Evolutionary conservation across 805 yeast genomes (phyloP).

Genomic region (Myxozyma vanderwaltii): DNA sequence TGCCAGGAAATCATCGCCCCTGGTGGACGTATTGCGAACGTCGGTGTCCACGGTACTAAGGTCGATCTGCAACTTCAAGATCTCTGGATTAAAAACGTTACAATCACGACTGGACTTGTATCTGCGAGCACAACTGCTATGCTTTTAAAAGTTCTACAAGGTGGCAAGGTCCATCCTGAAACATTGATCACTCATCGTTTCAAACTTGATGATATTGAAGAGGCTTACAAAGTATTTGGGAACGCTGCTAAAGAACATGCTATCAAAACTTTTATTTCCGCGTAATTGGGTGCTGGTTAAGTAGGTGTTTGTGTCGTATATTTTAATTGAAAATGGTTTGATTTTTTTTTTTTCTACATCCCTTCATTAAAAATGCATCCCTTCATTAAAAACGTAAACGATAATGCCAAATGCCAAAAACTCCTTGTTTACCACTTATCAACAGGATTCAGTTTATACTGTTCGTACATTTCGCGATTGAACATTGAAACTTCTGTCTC

Average conservation of each 20-base stretch:
- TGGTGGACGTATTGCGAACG: constrained; percentile 32
- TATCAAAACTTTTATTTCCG: constrained; percentile 25
- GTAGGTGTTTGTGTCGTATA: neutral
- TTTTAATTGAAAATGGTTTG: no score
- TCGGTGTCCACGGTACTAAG: constrained; percentile 30
- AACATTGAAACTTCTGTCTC: constrained; percentile 92
- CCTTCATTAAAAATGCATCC: no score
- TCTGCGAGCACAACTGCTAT: constrained; percentile 28
- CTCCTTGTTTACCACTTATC: constrained; percentile 70
- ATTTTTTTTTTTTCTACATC: no score
- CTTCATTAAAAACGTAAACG: no score
- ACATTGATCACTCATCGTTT: constrained; percentile 31
- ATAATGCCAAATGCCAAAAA: neutral
- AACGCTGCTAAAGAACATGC: constrained; percentile 31
- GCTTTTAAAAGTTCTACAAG: constrained; percentile 20
- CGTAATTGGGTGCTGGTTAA: neutral
- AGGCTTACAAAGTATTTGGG: constrained; percentile 31
- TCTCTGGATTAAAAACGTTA: constrained; percentile 25
- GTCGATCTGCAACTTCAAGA: constrained; percentile 24
- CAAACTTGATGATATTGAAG: constrained; percentile 26
- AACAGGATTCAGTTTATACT: constrained; percentile 77
- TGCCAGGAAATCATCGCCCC: constrained; percentile 26
- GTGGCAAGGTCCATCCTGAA: constrained; percentile 28
- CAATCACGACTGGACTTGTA: constrained; percentile 29
- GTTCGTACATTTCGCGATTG: constrained; percentile 64